phyloP scores from a whole-genome alignment of 2,329 filamentous ascomycete genomes.

The Calonectria pseudoturangicola region DNA sequence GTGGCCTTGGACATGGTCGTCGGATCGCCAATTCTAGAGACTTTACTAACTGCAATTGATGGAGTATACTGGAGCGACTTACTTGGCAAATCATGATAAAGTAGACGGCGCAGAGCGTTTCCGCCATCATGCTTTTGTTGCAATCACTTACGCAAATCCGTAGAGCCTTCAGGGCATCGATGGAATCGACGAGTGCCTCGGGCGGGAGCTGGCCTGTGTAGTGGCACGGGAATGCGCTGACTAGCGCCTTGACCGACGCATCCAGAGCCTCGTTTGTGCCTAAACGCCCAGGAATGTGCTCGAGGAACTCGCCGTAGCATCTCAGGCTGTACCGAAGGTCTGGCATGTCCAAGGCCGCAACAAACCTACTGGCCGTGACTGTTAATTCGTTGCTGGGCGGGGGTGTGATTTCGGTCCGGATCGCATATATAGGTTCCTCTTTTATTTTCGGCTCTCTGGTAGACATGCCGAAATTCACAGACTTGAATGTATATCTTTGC shows the following conservation, averaged over 20 bases:
- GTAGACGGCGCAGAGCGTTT: constrained; percentile 8
- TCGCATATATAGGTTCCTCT: neutral
- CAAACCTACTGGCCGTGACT: neutral
- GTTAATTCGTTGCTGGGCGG: constrained; percentile 8
- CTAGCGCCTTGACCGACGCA: constrained; percentile 1
- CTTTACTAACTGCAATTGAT: neutral
- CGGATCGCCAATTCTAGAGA: constrained; percentile 12
- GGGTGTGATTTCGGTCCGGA: neutral
- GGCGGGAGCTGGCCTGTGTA: constrained; percentile 14
- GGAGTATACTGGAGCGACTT: neutral
- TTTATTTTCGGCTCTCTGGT: neutral
- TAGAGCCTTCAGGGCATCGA: neutral
- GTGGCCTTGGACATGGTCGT: constrained; percentile 4
- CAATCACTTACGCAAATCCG: neutral
- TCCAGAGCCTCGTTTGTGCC: constrained; percentile 11
- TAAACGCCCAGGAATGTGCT: neutral
- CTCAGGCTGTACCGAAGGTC: constrained; percentile 16
- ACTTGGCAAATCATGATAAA: constrained; percentile 18
- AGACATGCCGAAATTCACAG: constrained; percentile 1
- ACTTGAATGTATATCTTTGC: constrained; percentile 14
- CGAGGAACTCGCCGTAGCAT: constrained; percentile 21
- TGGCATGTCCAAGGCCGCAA: constrained; percentile 2
- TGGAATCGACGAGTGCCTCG: constrained; percentile 1
- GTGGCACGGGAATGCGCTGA: constrained; percentile 13
- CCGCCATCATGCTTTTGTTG: neutral